These are phyloP conservation scores for Helenozyma baotianmanensis DNA, from an alignment of 805 yeast species.

Conservation along the genomic window DNA sequence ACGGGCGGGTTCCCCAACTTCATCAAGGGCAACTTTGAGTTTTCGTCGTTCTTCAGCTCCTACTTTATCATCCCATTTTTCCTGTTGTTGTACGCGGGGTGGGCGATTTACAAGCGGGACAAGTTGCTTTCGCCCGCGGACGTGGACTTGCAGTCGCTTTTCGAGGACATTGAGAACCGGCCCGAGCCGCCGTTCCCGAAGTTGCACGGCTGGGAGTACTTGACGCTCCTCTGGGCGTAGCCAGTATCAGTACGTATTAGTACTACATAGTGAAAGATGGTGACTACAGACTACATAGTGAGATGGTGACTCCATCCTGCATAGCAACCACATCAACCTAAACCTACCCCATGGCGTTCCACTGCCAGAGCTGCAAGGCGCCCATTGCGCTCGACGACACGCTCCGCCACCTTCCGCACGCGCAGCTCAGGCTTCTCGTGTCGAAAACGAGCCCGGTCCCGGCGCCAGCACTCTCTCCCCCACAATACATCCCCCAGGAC, in stretches of 20 bases:
- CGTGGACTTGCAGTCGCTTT: slow-evolving; percentile 23
- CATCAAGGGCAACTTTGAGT: slow-evolving; percentile 24
- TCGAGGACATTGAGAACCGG: slow-evolving; percentile 24
- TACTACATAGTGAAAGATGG: no score
- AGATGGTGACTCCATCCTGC: no score
- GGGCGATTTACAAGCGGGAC: slow-evolving; percentile 30
- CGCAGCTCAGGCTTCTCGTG: slow-evolving; percentile 52
- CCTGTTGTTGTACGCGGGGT: slow-evolving; percentile 22
- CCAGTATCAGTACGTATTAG: no score
- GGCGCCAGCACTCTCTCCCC: slow-evolving; percentile 22
- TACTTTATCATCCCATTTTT: slow-evolving; percentile 24
- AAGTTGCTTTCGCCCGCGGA: slow-evolving; percentile 12
- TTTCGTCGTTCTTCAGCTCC: slow-evolving; percentile 19
- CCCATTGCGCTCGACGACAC: slow-evolving; percentile 57
- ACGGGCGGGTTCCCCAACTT: slow-evolving; percentile 35
- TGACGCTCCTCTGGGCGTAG: slow-evolving; percentile 18
- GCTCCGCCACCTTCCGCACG: slow-evolving; percentile 45
- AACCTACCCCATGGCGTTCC: slow-evolving; percentile 14
- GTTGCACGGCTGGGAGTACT: slow-evolving; percentile 18
- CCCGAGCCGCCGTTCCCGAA: slow-evolving; percentile 25
- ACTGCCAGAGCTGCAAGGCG: slow-evolving; percentile 60
- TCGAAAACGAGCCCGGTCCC: slow-evolving; percentile 21
- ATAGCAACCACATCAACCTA: no score
- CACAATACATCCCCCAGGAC: slow-evolving; percentile 34
- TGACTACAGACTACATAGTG: no score